These are phyloP conservation scores for Aspergillus luchuensis DNA, from an alignment of 2,329 filamentous ascomycete species.

Conservation along the genomic window DNA sequence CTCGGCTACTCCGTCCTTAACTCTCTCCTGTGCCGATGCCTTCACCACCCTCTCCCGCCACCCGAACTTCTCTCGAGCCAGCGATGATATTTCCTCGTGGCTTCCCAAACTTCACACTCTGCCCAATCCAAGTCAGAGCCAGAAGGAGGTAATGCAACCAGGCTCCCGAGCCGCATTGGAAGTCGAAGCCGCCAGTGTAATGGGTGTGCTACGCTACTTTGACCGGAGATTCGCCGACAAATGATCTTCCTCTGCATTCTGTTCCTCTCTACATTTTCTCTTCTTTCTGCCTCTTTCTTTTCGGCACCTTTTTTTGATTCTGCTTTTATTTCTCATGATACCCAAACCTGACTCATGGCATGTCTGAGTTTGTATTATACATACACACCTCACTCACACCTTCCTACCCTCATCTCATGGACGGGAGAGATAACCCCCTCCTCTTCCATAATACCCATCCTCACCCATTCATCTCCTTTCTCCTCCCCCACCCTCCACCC, in stretches of 20 bases:
- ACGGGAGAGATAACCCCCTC: background rate
- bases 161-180: conserved; percentile 62
- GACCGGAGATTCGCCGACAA: conserved; percentile 66
- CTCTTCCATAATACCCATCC: background rate
- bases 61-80: conserved; percentile 72
- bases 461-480: background rate
- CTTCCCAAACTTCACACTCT: conserved; percentile 70
- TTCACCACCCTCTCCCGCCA: conserved; percentile 79
- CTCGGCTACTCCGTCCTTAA: conserved; percentile 51
- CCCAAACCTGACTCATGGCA: conserved; percentile 27
- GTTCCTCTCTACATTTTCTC: background rate
- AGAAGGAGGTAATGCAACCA: conserved; percentile 32
- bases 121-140: conserved; percentile 34
- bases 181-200: conserved; percentile 80
- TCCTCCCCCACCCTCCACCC: background rate
- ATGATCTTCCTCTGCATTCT: conserved; percentile 21
- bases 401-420: background rate
- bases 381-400: background rate
- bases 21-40: conserved; percentile 72
- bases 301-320: conserved; percentile 13
- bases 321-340: conserved; percentile 23
- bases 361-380: conserved; percentile 32
- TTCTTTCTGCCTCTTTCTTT: conserved; percentile 6
- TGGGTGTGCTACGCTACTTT: conserved; percentile 81
- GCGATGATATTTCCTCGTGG: conserved; percentile 74